Base-by-base conservation (phyloP, 495 filamentous ascomycete species). In the Haplographium delicatum region DNA sequence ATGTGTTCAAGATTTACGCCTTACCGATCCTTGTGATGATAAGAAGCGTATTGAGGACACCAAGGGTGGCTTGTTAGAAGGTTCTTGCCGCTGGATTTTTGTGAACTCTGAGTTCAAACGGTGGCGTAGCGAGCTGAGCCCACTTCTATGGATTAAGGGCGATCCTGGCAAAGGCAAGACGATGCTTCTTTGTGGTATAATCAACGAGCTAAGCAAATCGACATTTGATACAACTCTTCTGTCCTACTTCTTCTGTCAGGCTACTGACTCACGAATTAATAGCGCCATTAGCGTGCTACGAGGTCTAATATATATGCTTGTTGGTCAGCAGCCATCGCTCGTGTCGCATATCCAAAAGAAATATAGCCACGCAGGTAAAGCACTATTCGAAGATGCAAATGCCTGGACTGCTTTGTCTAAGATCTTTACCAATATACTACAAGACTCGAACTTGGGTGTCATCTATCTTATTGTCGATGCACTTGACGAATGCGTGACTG, bases 181-280 rank as follows among this genome's bases (percentile, higher is more conserved):
- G 7, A 72, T 72, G 68, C 47, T 70, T 34, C 56, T 67, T 30
- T 65, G 64, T 45, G 62, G 65, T 18, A 62, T 69, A 15, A 58
- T 66, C 16, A 49, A 68, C 33, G 57, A 65, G 49, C 40, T 69
- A 13, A 16, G 41, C 19, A 55, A 57, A 9, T 31, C 40, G 18
- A 43, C 34, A 8, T 18, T 39, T 16, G 22, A 42, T 2, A 41
- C 41, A 5, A 19, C 23, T 4, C 25, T 53, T 13, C 42, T 76
- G 7, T 65, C 64, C 7, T 76, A 67, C 58, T 77, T 77, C 59
- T 74, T 77, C 56, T 76, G 69, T 44, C 67, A 75, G 55, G 64
- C 61, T 19, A 64, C 58, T 15, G 52, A 66, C 49, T 27, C 39
- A 2, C 55, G 47, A 8, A 57, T 67, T 16, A 69, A 68, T 34